These are phyloP conservation scores for Skeletonema tropicum DNA, from an alignment of 108 stramenopile genomes.

Conservation along the genomic window DNA sequence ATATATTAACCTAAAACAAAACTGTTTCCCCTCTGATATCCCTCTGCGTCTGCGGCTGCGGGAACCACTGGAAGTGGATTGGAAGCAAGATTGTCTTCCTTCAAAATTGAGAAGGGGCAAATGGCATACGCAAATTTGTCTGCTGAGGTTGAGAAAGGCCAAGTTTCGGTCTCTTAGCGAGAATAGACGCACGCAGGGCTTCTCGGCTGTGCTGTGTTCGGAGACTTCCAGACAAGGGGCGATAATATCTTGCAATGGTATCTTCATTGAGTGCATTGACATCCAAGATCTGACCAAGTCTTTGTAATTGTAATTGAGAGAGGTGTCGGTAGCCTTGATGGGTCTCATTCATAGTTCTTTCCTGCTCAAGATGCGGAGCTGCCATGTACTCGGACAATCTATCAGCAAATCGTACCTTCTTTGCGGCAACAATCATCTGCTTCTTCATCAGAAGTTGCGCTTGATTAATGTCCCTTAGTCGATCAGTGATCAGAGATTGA, in stretches of 20 bases:
- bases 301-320: background rate
- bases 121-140: too few relatives aligned
- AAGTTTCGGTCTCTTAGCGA: background rate
- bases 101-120: too few relatives aligned
- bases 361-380: background rate
- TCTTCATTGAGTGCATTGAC: background rate
- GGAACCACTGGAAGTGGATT: too few relatives aligned
- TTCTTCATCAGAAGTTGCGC: background rate
- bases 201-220: constrained; percentile 1
- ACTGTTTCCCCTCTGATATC: too few relatives aligned
- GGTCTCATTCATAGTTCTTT: background rate
- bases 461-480: background rate
- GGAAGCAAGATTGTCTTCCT: too few relatives aligned
- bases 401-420: background rate
- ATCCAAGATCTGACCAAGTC: background rate
- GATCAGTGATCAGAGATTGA: background rate
- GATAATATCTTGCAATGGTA: background rate
- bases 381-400: background rate
- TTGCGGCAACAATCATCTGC: background rate
- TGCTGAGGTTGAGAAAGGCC: background rate
- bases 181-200: background rate
- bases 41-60: too few relatives aligned
- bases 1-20: too few relatives aligned
- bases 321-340: background rate
- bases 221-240: background rate